These are phyloP conservation scores for Blastocystis sp. DNA, from an alignment of 352 stramenopile species.

Conservation along the genomic window DNA sequence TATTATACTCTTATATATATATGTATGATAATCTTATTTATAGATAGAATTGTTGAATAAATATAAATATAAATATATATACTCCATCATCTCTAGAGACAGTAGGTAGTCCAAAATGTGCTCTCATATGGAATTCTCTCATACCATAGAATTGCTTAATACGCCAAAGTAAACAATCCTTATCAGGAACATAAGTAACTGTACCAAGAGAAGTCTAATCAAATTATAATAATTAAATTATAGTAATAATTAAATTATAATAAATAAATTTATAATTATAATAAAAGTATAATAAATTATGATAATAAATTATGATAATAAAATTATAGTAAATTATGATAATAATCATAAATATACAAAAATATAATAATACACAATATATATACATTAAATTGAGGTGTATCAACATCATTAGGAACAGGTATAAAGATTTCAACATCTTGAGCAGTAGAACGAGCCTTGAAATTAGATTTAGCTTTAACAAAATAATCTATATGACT, in stretches of 20 bases:
- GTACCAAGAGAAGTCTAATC: slow-evolving; percentile 15
- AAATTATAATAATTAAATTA: too few relatives aligned
- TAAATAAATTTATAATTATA: too few relatives aligned
- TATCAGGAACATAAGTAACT: slow-evolving; percentile 76
- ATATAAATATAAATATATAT: too few relatives aligned
- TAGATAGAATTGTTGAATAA: too few relatives aligned
- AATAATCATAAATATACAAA: too few relatives aligned
- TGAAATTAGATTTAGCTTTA: slow-evolving; percentile 94
- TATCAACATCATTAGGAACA: slow-evolving; percentile 89
- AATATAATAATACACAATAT: not conserved
- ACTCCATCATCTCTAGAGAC: slow-evolving; percentile 62
- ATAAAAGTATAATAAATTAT: too few relatives aligned
- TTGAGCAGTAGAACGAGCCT: slow-evolving; percentile 86
- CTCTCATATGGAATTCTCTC: slow-evolving; percentile 94
- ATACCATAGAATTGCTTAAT: slow-evolving; percentile 98
- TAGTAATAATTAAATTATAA: too few relatives aligned
- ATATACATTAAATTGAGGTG: slow-evolving; percentile 84
- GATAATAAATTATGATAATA: too few relatives aligned
- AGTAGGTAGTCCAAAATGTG: slow-evolving; percentile 89
- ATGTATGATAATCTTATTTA: too few relatives aligned
- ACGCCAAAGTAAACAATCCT: slow-evolving; percentile 89
- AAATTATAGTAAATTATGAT: too few relatives aligned
- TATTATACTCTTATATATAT: too few relatives aligned
- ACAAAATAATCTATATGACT: slow-evolving; percentile 49
- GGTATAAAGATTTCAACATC: slow-evolving; percentile 99